Conservation (phyloP, 768 basidiomycete species). For the Trametes cubensis region DNA sequence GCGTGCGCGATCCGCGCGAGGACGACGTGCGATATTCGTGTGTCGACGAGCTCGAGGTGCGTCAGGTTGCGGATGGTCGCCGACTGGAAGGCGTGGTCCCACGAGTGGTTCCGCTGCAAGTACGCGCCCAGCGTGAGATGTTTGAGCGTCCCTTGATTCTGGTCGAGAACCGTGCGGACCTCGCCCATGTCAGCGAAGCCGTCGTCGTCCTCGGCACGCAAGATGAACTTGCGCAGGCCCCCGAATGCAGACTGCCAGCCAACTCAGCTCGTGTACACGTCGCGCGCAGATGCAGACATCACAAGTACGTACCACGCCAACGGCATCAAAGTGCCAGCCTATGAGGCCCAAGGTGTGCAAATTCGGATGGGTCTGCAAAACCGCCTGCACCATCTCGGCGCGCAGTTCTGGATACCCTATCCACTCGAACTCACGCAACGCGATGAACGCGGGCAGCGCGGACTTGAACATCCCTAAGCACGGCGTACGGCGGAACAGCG, state of each 20-base stretch:
- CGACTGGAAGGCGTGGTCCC: slow-evolving; percentile 67
- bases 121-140: slow-evolving; percentile 74
- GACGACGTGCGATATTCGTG: slow-evolving; percentile 64
- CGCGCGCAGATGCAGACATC: neutral
- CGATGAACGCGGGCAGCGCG: slow-evolving; percentile 63
- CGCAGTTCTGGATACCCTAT: slow-evolving; percentile 75
- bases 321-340: slow-evolving; percentile 76
- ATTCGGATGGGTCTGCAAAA: slow-evolving; percentile 55
- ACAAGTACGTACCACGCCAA: slow-evolving; percentile 45
- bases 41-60: slow-evolving; percentile 71
- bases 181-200: slow-evolving; percentile 73
- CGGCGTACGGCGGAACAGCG: neutral
- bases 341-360: slow-evolving; percentile 63
- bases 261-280: neutral
- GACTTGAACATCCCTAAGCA: slow-evolving; percentile 66
- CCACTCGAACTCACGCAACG: slow-evolving; percentile 69
- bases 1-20: slow-evolving; percentile 66
- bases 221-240: slow-evolving; percentile 63
- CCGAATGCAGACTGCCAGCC: slow-evolving; percentile 50
- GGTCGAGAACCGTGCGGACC: slow-evolving; percentile 63
- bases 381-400: slow-evolving; percentile 64
- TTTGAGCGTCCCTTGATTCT: slow-evolving; percentile 56
- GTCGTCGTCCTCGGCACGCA: slow-evolving; percentile 72
- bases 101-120: slow-evolving; percentile 62
- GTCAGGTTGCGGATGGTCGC: slow-evolving; percentile 67